Conservation (phyloP, 371 early-diverging fungal species). For the Mortierella polycephala region DNA sequence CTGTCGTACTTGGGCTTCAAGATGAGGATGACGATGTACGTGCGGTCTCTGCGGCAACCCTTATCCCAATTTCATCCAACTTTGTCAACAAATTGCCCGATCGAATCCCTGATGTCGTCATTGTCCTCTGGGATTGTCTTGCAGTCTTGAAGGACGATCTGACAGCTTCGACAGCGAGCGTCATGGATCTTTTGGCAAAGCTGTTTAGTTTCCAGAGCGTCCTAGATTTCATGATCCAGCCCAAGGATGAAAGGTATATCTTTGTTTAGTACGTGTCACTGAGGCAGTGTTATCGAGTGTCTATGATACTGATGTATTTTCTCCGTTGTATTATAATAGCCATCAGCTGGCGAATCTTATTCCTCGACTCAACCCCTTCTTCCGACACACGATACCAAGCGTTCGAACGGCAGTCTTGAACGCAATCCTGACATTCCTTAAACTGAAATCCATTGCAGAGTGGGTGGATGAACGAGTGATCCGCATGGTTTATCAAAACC, state of each 20-base stretch:
- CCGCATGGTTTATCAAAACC: constrained; percentile 88
- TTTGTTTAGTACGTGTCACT: not conserved
- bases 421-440: constrained; percentile 82
- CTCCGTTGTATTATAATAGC: constrained; percentile 38
- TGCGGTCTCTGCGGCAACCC: constrained; percentile 89
- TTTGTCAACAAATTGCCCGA: constrained; percentile 77
- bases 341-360: constrained; percentile 74
- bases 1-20: constrained; percentile 65
- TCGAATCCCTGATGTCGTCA: constrained; percentile 76
- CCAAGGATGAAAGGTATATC: constrained; percentile 51
- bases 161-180: constrained; percentile 90
- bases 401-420: constrained; percentile 90
- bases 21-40: constrained; percentile 95
- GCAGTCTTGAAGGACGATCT: constrained; percentile 88
- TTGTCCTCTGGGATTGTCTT: constrained; percentile 88
- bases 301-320: constrained; percentile 7
- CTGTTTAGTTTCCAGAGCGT: constrained; percentile 76
- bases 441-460: constrained; percentile 67
- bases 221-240: constrained; percentile 65
- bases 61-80: constrained; percentile 88
- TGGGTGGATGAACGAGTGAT: constrained; percentile 86
- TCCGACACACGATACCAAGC: constrained; percentile 90
- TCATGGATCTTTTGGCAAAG: constrained; percentile 93
- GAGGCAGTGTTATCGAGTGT: not conserved
- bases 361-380: constrained; percentile 91